A percentile compares a stretch with the other conserved stretches of the same genome.
These are phyloP conservation scores for Ceratocystis huliohia DNA, from an alignment of 2,329 filamentous ascomycete genomes.

Conservation along the genomic window DNA sequence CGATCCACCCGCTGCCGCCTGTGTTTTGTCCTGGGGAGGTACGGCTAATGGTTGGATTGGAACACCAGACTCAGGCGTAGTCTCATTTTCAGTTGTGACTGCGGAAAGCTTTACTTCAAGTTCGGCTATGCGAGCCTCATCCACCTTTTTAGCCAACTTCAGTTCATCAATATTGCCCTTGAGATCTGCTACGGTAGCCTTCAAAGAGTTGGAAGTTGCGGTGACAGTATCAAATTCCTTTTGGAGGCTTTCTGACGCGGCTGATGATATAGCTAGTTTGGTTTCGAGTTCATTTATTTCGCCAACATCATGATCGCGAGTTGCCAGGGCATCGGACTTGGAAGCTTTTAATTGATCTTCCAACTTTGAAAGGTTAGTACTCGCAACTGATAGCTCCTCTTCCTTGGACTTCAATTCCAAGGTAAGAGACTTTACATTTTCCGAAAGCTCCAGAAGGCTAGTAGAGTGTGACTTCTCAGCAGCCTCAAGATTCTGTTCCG, in stretches of 20 bases:
- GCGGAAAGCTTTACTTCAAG: conserved; percentile 29
- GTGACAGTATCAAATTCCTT: conserved; percentile 31
- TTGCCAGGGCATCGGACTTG: conserved; percentile 23
- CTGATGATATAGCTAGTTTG: conserved; percentile 27
- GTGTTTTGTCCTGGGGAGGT: conserved; percentile 22
- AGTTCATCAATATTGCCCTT: conserved; percentile 23
- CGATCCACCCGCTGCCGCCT: conserved; percentile 23
- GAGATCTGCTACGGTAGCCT: conserved; percentile 11
- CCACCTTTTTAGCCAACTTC: conserved; percentile 30
- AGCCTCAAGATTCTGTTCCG: conserved; percentile 54
- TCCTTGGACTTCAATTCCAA: conserved; percentile 32
- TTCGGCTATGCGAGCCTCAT: conserved; percentile 32
- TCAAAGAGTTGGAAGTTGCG: conserved; percentile 28
- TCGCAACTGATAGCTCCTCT: not conserved
- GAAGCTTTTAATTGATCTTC: conserved; percentile 21
- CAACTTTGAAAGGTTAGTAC: conserved; percentile 20
- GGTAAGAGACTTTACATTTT: conserved; percentile 34
- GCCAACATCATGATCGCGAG: conserved; percentile 27
- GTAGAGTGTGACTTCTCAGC: conserved; percentile 50
- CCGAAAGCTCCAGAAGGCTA: conserved; percentile 25
- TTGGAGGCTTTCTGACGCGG: conserved; percentile 31
- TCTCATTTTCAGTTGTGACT: conserved; percentile 20
- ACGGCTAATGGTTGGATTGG: conserved; percentile 25
- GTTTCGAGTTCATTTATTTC: conserved; percentile 30
- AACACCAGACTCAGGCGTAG: conserved; percentile 23